Evolutionary conservation across 805 yeast genomes (phyloP).

Genomic region (Lachancea dasiensis): DNA sequence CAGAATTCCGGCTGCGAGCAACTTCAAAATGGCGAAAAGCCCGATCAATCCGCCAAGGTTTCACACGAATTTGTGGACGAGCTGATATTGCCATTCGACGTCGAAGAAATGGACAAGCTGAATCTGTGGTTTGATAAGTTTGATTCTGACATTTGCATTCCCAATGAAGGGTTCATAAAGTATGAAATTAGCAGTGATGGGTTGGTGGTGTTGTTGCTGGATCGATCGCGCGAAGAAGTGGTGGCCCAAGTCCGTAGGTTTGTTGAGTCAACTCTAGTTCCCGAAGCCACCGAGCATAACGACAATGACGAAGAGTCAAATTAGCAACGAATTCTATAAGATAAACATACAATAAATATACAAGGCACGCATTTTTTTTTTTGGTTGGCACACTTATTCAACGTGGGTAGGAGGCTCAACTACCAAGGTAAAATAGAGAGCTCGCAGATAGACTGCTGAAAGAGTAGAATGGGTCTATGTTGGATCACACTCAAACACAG

Average conservation of each 20-base stretch:
- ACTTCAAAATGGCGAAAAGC: slow-evolving; percentile 2
- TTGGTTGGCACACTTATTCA: too few relatives aligned
- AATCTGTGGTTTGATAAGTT: slow-evolving; percentile 34
- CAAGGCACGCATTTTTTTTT: too few relatives aligned
- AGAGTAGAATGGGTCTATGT: not conserved
- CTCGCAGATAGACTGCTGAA: not conserved
- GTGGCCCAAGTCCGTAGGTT: slow-evolving; percentile 26
- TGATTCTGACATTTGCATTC: slow-evolving; percentile 34
- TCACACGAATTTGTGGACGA: slow-evolving; percentile 33
- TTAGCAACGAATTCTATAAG: too few relatives aligned
- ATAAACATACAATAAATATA: too few relatives aligned
- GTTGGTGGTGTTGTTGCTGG: slow-evolving; percentile 29
- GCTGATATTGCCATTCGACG: slow-evolving; percentile 25
- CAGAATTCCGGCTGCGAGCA: slow-evolving; percentile 3
- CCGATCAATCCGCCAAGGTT: slow-evolving; percentile 14
- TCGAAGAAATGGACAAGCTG: slow-evolving; percentile 29
- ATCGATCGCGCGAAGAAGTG: slow-evolving; percentile 24
- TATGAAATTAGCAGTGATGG: slow-evolving; percentile 36
- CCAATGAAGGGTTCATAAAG: slow-evolving; percentile 34
- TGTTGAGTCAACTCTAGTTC: slow-evolving; percentile 15
- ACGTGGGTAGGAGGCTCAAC: too few relatives aligned
- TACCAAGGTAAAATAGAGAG: not conserved
- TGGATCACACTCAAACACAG: not conserved
- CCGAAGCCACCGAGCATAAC: not conserved
- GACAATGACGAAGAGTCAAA: not conserved